Percentiles rank a stretch among this genome's conserved stretches.
These are phyloP conservation scores for Penicillium desertorum DNA, from an alignment of 495 filamentous ascomycete genomes.

Conservation along the genomic window DNA sequence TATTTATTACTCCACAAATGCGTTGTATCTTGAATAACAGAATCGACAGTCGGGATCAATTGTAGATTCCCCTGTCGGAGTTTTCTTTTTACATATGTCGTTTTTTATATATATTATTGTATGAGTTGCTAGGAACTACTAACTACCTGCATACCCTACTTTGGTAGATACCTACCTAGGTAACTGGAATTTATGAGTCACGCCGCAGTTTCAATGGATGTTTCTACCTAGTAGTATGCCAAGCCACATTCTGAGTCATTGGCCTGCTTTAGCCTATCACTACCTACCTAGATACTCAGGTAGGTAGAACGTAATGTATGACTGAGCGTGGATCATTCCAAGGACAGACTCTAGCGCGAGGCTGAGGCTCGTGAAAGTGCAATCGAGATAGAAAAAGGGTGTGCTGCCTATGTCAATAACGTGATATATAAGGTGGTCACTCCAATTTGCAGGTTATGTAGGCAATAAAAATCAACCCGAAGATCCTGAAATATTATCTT, in stretches of 20 bases:
- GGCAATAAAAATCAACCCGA: background rate
- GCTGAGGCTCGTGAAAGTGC: background rate
- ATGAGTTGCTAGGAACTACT: no score
- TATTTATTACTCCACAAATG: no score
- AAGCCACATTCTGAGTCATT: background rate
- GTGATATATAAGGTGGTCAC: background rate
- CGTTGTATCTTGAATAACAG: no score
- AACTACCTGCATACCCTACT: no score
- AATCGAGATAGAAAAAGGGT: background rate
- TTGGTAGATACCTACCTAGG: no score
- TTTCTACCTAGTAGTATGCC: background rate
- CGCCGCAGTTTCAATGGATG: no score
- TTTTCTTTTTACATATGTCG: no score
- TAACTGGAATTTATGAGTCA: no score
- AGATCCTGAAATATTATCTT: background rate
- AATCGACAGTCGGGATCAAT: no score
- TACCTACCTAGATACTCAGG: background rate
- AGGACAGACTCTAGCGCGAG: background rate
- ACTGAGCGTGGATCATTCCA: background rate
- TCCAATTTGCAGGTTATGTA: background rate
- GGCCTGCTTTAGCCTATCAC: background rate
- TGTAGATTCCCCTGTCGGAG: no score
- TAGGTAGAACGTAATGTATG: background rate
- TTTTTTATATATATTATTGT: no score
- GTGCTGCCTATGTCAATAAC: background rate